Evolutionary conservation across 2,329 filamentous ascomycete genomes (phyloP), one percentile per base, ranked within the genome.

Genomic region (Ophiostoma novo-ulmi): DNA sequence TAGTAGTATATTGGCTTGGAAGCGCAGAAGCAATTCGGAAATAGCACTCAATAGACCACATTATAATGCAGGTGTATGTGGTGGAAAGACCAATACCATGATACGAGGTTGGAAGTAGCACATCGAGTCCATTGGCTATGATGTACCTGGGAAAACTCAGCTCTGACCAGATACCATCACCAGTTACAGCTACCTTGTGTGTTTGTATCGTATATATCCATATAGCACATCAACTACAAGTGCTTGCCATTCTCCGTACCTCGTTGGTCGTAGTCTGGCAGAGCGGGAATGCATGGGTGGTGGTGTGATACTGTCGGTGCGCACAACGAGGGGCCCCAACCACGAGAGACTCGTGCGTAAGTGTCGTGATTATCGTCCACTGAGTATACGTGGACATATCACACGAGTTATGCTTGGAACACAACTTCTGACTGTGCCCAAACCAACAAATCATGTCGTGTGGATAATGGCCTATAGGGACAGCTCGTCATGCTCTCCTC

Each of bases 281-380:
- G 52, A 58, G 22, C 58, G 58, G 58, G 26, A 20, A 17, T 35
- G 22, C 58, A 63, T 17, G 35, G 58, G 26, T 20, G 11, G 58
- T 35, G 26, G 58, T 63, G 58, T 63, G 58, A 36, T 63, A 13
- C 58, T 20, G 11, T 35, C 22, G 58, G 58, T 2, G 58, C 58
- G 35, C 58, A 63, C 58, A 14, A 17, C 55, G 58, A 35, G 26
- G 13, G 14, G 26, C 58, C 58, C 35, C 58, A 63, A 20, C 26
- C 26, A 63, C 58, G 35, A 63, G 22, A 22, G 13, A 63, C 58
- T 63, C 58, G 58, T 20, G 58, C 58, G 58, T 63, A 63, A 63
- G 58, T 35, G n/a, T 58, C 52, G n/a, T 14, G 13, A 63, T 17
- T 63, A 31, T 63, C 5, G 58, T 35, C 58, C 13, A 35, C 13